Base-by-base conservation (phyloP, 2,329 filamentous ascomycete genomes). In the Pezizomycotina sp. region DNA sequence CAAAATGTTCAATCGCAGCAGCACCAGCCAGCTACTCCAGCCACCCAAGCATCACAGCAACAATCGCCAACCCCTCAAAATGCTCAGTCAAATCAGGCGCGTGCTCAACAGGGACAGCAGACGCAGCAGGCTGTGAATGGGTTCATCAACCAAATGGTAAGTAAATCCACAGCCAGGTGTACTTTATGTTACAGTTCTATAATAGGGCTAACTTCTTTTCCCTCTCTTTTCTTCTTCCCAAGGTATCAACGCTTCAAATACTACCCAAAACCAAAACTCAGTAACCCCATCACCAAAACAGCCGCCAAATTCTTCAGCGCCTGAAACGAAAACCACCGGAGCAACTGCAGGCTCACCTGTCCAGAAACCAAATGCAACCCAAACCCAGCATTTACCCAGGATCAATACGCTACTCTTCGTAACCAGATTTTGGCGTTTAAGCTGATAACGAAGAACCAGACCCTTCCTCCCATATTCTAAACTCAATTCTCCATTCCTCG, bases 361-460 rank as follows among this genome's bases (percentile, higher is more conserved):
- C n/a, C 58, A 57, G 14, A 66, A 66, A 32, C 73, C 73, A 22
- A 45, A 45, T 10, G 22, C 42, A 36, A 42, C 31, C 34, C 38
- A 36, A 33, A 42, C 34, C 25, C 42, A 5, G 44, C 33, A 43
- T 84, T 92, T 55, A 75, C 74, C 8, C 68, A 69, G 15, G 78
- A 89, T 38, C 89, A 98, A 55, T 62, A 92, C 28, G 65, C 68
- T 15, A 71, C 80, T 27, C 62, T 98, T 6, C 69, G 81, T 42
- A 75, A 79, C 47, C 89, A 98, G 56, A 92, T 95, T 32, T 68
- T 77, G 50, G 84, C 86, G 0, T 95, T 93, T 60, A 91, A 91
- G 58, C 68, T 83, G 48, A 65, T 98, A 3, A 77, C 80, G 4
- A 91, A 89, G 58, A 92, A 92, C 49, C 66, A 77, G 9, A 69